Evolutionary conservation across 176 grass and related monocot species (phyloP), one percentile per base, ranked within the genome.

Genomic region (Chloris gayana): DNA sequence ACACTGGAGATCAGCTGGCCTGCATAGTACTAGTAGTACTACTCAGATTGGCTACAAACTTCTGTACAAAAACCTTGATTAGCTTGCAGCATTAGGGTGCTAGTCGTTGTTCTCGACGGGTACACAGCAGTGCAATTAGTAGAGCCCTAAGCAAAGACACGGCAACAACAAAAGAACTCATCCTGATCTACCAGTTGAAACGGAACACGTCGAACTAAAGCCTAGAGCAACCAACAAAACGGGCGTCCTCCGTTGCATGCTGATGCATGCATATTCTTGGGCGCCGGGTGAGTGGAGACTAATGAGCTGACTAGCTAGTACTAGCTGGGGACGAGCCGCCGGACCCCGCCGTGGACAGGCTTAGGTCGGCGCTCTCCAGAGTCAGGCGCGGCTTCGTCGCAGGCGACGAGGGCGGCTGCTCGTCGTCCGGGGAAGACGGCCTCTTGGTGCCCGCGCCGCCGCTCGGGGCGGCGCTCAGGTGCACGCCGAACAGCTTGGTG

Each of bases 401-500:
- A 1, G 92, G 89, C 34, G 92, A 88, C 33, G 92, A 76, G 38
- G 79, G 45, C 5, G 76, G 77, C 3, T 80, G 81, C 8, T 87
- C 76, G 0, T 89, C 64, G 0, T 89, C 64, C 6, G 87, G 72
- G 13, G 76, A 75, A 30, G 87, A 51, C 37, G 82, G 51, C 62
- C 92, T 89, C 87, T 98, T 98, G 62, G 73, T 80, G 1, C 57
- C 71, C 2, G 75, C 67, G 41, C 75, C 73, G 33, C 32, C 67
- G 25, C 72, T 68, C 1, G 64, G 72, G 0, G 63, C 79, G 26
- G 64, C 81, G 58, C 29, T 73, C 0, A 98, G 84, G 66, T 83
- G 83, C 31, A 98, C 95, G 21, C 95, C 95, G 69, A 98, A 98
- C 3, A 98, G 95, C 82, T 80, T 98, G 14, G 88, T 86, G 7